Conservation (phyloP, 257 asterid species). For the Primulina huaijiensis region DNA sequence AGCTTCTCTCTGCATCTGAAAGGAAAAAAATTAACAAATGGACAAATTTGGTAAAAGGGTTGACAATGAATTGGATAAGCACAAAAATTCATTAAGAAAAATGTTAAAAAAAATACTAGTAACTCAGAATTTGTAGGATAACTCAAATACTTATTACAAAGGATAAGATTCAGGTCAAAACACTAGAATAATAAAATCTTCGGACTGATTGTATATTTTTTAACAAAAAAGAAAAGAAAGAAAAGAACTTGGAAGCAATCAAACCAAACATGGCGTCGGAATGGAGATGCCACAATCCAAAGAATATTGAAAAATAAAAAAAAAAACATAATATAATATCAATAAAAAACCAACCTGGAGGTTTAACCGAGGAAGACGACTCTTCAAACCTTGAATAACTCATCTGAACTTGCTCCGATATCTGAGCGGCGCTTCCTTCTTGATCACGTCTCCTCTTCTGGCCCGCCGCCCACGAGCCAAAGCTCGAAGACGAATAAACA, state of each 20-base stretch:
- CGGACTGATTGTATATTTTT: too few species aligned
- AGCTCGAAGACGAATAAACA: slow-evolving; percentile 63
- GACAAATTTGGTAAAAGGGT: not conserved
- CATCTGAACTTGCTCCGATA: slow-evolving; percentile 27
- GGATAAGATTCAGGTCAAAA: not conserved
- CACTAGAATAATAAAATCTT: too few species aligned
- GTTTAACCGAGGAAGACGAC: slow-evolving; percentile 40
- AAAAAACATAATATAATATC: too few species aligned
- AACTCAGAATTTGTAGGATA: too few species aligned
- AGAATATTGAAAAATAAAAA: too few species aligned
- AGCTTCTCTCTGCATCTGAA: slow-evolving; percentile 37
- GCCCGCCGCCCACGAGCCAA: slow-evolving; percentile 71
- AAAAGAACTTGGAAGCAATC: not conserved
- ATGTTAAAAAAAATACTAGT: too few species aligned
- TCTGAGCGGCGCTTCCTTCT: slow-evolving; percentile 41
- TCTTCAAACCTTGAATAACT: slow-evolving; percentile 40
- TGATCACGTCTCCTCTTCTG: slow-evolving; percentile 68
- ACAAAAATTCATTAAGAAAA: not conserved
- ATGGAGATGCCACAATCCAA: too few species aligned
- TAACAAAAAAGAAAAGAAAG: too few species aligned
- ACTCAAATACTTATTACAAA: not conserved
- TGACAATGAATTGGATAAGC: not conserved
- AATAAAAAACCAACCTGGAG: slow-evolving; percentile 34
- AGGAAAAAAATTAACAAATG: not conserved
- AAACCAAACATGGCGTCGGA: too few species aligned